Percentiles rank a stretch among this genome's conserved stretches.
Evolutionary conservation across 108 stramenopile genomes (phyloP).

Genomic region (Skeletonema marinoi): DNA sequence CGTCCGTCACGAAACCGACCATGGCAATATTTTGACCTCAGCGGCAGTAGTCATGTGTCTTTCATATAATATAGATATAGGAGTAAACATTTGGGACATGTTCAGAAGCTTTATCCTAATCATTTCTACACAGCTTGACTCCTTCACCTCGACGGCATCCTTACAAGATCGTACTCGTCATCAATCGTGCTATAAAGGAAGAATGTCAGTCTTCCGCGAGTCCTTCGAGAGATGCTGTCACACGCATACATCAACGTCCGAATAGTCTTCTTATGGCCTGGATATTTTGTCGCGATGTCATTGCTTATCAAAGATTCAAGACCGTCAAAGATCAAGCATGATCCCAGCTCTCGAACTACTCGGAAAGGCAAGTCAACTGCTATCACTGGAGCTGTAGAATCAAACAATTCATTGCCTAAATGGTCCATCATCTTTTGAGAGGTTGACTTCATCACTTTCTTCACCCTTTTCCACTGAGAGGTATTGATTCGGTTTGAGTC

Average conservation of each 20-base stretch:
- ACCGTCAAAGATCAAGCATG: conserved; percentile 32
- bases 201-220: conserved; percentile 4
- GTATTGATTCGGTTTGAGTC: conserved; percentile 25
- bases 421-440: conserved; percentile 25
- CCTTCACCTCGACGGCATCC: neutral
- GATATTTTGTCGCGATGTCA: conserved; percentile 24
- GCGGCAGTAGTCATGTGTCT: too few relatives aligned
- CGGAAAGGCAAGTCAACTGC: conserved; percentile 39
- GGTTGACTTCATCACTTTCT: conserved; percentile 36
- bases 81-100: too few relatives aligned
- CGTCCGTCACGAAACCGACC: too few relatives aligned
- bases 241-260: conserved; percentile 40
- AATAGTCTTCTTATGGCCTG: conserved; percentile 34
- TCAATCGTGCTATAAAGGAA: conserved; percentile 36
- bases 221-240: conserved; percentile 21
- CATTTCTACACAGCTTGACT: too few relatives aligned
- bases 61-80: too few relatives aligned
- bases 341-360: conserved; percentile 31
- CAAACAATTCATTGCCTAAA: neutral
- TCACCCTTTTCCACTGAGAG: conserved; percentile 28
- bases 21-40: too few relatives aligned
- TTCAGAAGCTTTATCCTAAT: too few relatives aligned
- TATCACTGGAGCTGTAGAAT: conserved; percentile 24
- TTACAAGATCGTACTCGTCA: conserved; percentile 33
- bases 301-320: conserved; percentile 19